Percentiles rank a stretch among this genome's conserved stretches.
Conservation (phyloP, 345 rosid genomes). For the Dipteronia dyeriana region DNA sequence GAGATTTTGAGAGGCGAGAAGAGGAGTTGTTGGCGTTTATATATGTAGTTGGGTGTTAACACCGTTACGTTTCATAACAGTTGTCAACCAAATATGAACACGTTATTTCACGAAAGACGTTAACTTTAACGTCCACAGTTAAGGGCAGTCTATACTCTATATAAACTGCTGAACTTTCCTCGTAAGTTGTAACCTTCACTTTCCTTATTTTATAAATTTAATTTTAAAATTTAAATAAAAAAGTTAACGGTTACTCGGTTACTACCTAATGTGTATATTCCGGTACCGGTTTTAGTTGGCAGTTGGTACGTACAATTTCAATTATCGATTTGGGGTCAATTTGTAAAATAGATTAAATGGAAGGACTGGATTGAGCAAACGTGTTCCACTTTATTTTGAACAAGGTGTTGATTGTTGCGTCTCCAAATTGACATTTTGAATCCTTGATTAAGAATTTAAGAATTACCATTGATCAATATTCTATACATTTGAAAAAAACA, state of each 20-base stretch:
- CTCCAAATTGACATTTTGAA: not conserved
- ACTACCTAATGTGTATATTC: not conserved
- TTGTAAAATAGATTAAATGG: not conserved
- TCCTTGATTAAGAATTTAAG: not conserved
- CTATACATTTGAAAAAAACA: no score
- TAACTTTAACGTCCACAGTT: not conserved
- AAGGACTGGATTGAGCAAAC: not conserved
- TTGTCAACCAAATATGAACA: not conserved
- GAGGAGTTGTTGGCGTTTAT: slow-evolving; percentile 7
- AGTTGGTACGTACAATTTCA: not conserved
- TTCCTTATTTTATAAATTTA: not conserved
- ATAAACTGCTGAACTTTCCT: not conserved
- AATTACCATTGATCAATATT: not conserved
- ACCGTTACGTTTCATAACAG: not conserved
- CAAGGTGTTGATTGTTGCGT: not conserved
- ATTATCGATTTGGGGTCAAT: not conserved
- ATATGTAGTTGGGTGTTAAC: not conserved
- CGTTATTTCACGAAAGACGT: not conserved
- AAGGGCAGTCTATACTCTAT: no score
- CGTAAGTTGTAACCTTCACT: not conserved
- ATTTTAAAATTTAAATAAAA: slow-evolving; percentile 7
- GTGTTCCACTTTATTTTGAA: not conserved
- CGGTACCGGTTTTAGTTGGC: not conserved
- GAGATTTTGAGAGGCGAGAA: not conserved
- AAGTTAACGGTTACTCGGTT: slow-evolving; percentile 7